Base-by-base conservation (phyloP, 345 rosid species). In the Ceriops zippeliana region DNA sequence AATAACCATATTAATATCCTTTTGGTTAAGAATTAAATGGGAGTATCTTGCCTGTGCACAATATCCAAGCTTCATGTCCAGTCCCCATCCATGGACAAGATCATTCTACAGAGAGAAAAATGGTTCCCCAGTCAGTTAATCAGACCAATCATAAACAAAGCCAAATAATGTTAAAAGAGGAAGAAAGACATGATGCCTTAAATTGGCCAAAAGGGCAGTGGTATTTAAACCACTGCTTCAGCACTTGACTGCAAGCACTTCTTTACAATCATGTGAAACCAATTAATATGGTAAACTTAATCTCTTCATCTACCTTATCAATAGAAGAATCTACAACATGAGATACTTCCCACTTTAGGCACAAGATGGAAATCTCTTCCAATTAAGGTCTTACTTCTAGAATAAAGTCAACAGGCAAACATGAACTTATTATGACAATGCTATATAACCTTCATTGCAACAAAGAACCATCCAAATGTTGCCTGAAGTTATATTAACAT, bases 81-180 rank as follows among this genome's bases (percentile, higher is more conserved):
- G 74, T 79, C 99, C 99, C 99, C 99, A 95, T 52, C 96, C 99
- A 66, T 95, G 98, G 62, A 95, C 92, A 42, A 95, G 88, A 83
- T 95, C 99, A 70, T 91, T 95, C 99, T 95, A 76, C 51, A 78
- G 52, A 68, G 42, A 30, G 31, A 62, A 30, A 52, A 52, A 58
- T 21, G 32, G 28, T 46, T 72, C 4, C 47, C 28, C 6, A 37
- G 65, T 62, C 38, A 30, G 31, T 5, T 63, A 15, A 54, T 37
- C 35, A 42, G 49, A 42, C 49, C 17, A 13, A 13, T 3, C 19
- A 19, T 42, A 42, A 42, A 42, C 49, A 42, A 42, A 42, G 19
- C 49, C 49, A 42, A 42, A 42, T 15, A 42, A 13, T 3, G 17
- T 42, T 24, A 24, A 42, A 13, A 42, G 49, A 13, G 49, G 49